phyloP scores from a whole-genome alignment of 768 basidiomycete species.

The Suillus lakei region DNA sequence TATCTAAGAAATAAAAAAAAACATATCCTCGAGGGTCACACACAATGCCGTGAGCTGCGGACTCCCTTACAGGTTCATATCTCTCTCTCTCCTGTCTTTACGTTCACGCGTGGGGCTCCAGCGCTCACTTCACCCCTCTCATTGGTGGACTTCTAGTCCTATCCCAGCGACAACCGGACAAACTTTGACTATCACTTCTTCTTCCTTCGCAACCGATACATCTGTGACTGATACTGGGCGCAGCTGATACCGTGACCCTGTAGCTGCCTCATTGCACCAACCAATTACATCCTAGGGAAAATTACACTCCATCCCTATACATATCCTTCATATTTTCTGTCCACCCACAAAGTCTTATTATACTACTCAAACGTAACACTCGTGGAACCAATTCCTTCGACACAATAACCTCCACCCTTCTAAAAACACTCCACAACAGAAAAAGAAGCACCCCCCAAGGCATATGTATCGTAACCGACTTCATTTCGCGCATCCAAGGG shows the following conservation, averaged over 20 bases:
- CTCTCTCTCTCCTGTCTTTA: too few species aligned
- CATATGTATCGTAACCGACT: conserved; percentile 3
- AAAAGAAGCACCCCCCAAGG: neutral
- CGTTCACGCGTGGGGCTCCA: too few species aligned
- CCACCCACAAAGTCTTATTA: neutral
- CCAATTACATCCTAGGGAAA: too few species aligned
- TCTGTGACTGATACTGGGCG: neutral
- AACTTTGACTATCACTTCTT: neutral
- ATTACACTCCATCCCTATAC: too few species aligned
- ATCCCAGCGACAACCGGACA: too few species aligned
- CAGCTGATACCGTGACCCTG: neutral
- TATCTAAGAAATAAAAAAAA: too few species aligned
- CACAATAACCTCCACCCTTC: conserved; percentile 4
- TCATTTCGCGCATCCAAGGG: conserved; percentile 6
- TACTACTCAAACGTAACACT: neutral
- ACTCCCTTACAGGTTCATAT: too few species aligned
- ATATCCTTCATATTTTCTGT: too few species aligned
- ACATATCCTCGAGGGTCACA: too few species aligned
- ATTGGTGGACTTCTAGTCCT: too few species aligned
- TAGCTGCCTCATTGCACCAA: neutral
- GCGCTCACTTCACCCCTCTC: too few species aligned
- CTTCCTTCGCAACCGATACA: conserved; percentile 4
- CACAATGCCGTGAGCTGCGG: neutral
- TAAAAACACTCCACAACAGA: conserved; percentile 7
- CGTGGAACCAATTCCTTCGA: conserved; percentile 13